phyloP scores from a whole-genome alignment of 106 monocot genomes.

The Acorus calamus region DNA sequence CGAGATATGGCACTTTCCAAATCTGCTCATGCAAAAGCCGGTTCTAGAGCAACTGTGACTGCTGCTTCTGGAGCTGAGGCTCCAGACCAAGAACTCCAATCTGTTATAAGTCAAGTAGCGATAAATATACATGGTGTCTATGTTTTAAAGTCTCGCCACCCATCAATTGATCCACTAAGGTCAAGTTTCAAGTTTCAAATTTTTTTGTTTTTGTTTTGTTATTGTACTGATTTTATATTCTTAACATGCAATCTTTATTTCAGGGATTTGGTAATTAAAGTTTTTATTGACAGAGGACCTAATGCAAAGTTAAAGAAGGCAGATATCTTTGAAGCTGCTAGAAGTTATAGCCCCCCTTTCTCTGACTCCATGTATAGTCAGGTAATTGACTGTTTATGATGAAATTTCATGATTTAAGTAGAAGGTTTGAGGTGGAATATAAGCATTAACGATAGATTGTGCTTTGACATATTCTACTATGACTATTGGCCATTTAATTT shows the following conservation, averaged over 20 bases:
- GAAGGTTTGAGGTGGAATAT: too few relatives aligned
- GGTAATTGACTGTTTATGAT: slow-evolving; percentile 17
- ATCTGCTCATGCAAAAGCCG: slow-evolving; percentile 36
- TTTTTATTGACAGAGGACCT: slow-evolving; percentile 32
- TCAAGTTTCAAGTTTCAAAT: slow-evolving; percentile 10
- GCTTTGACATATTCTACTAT: too few relatives aligned
- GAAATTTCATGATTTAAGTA: too few relatives aligned
- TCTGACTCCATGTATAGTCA: slow-evolving; percentile 46
- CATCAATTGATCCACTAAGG: slow-evolving; percentile 50
- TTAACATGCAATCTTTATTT: not conserved
- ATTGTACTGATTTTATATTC: not conserved
- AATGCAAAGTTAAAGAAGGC: slow-evolving; percentile 47
- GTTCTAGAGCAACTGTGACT: slow-evolving; percentile 22
- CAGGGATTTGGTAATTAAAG: slow-evolving; percentile 54
- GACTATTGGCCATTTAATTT: too few relatives aligned
- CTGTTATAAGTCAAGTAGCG: slow-evolving; percentile 35
- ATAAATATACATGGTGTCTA: slow-evolving; percentile 53
- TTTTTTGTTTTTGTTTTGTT: not conserved
- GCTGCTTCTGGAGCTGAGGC: slow-evolving; percentile 36
- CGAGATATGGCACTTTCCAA: slow-evolving; percentile 30
- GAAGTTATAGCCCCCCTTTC: slow-evolving; percentile 36
- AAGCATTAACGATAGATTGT: too few relatives aligned
- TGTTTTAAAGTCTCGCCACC: slow-evolving; percentile 37
- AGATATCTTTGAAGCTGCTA: slow-evolving; percentile 31
- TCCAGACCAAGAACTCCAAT: slow-evolving; percentile 28